Percentiles rank a stretch among this genome's conserved stretches.
phyloP scores from a whole-genome alignment of 202 grass and related monocot genomes.

The Zoysia matrella region DNA sequence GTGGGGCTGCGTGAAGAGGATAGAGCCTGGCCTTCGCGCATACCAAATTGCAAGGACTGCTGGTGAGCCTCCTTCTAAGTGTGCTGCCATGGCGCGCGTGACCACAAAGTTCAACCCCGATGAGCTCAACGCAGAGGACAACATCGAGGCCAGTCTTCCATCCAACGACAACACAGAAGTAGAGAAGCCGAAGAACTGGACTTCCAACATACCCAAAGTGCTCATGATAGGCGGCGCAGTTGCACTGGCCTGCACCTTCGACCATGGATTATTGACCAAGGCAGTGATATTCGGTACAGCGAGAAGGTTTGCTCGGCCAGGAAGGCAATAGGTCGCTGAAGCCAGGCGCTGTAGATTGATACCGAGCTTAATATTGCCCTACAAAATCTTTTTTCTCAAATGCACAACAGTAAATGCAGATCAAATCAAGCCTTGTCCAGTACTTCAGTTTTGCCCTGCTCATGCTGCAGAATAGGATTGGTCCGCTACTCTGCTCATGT shows the following conservation, averaged over 20 bases:
- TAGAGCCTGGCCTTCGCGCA: constrained; percentile 83
- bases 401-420: constrained; percentile 5
- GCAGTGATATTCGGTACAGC: constrained; percentile 81
- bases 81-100: constrained; percentile 59
- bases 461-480: constrained; percentile 12
- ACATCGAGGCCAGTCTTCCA: constrained; percentile 28
- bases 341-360: constrained; percentile 9
- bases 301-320: constrained; percentile 77
- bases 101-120: constrained; percentile 70
- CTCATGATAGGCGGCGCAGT: constrained; percentile 74
- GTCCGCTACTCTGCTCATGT: background rate
- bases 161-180: constrained; percentile 40
- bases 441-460: constrained; percentile 11
- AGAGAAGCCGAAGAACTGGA: constrained; percentile 75
- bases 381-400: background rate
- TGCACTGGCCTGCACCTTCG: constrained; percentile 75
- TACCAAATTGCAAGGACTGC: constrained; percentile 64
- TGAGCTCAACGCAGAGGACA: constrained; percentile 50
- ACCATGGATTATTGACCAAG: constrained; percentile 83
- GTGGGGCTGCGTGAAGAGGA: constrained; percentile 83
- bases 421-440: background rate
- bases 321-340: constrained; percentile 56
- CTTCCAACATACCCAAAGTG: constrained; percentile 61
- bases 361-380: background rate
- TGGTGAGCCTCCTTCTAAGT: constrained; percentile 63